Evolutionary conservation across 2,329 filamentous ascomycete species (phyloP), one percentile per base, ranked within the genome.

Genomic region (Aspergillus pseudoviridinutans): DNA sequence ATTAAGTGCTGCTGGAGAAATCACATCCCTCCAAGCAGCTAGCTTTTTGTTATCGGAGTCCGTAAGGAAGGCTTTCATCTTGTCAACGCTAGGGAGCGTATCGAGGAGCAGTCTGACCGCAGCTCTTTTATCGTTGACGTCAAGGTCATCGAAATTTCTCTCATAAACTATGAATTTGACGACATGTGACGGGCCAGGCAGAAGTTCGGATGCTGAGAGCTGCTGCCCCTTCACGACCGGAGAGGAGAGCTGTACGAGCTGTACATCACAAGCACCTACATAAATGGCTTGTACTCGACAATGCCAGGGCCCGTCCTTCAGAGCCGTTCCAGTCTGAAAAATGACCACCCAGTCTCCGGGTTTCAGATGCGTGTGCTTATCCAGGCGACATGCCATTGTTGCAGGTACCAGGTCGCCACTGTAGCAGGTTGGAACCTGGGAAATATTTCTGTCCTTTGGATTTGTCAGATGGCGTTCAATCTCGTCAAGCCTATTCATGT

Each of bases 1-100:
- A 22, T 85, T 83, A 3, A 90, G 74, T 0, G 87, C 84, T 6
- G 89, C 82, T 2, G 84, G 82, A 0, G 87, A 83, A 9, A 96
- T 80, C 20, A 80, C 75, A 24, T 83, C 78, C 61, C 75, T 72
- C 86, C 86, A 89, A 49, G 72, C 76, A 3, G 73, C 68, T 25
- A 89, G 70, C 1, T 64, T 64, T 2, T 66, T 69, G 3, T 55
- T 50, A 22, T 55, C 38, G 10, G 27, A 44, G 1, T 53, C 35
- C 20, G 25, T 60, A 12, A 86, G 73, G 58, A 79, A 85, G 0
- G 69, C 58, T 29, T 72, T 78, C 76, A 80, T 79, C 4, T 68
- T 61, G 9, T 62, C 38, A 0, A 80, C 66, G 10, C 56, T 59
- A 1, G 78, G 78, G 2, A 80, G 69, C 0, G 71, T 74, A 12